Evolutionary conservation across 2,329 filamentous ascomycete genomes (phyloP).

Genomic region (Neopestalotiopsis sp.): DNA sequence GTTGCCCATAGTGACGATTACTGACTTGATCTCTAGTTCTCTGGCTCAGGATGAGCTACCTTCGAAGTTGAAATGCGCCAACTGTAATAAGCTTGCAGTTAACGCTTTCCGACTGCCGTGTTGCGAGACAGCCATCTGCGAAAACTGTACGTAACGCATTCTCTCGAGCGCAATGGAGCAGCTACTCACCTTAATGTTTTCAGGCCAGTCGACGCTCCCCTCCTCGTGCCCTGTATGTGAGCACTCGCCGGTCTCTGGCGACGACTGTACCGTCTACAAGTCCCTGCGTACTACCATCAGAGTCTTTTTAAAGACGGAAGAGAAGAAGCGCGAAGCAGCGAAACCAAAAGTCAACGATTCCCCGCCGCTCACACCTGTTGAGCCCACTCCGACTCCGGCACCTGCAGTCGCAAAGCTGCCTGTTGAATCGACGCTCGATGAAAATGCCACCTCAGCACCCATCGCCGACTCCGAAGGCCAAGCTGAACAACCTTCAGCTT

Average conservation of each 20-base stretch:
- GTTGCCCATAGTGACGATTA: slow-evolving; percentile 9
- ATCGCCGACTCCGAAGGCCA: neutral
- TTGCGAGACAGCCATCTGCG: slow-evolving; percentile 94
- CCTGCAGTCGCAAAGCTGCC: slow-evolving; percentile 35
- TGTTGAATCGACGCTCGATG: slow-evolving; percentile 25
- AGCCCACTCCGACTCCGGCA: slow-evolving; percentile 42
- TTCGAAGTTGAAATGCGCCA: slow-evolving; percentile 93
- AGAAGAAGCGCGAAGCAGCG: slow-evolving; percentile 81
- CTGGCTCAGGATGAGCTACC: slow-evolving; percentile 85
- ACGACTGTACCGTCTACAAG: slow-evolving; percentile 89
- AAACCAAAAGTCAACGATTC: slow-evolving; percentile 53
- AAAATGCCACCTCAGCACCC: slow-evolving; percentile 18
- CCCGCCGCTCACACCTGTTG: slow-evolving; percentile 46
- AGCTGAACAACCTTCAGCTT: slow-evolving; percentile 2
- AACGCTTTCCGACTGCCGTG: slow-evolving; percentile 92
- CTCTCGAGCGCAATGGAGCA: neutral
- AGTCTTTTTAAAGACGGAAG: slow-evolving; percentile 86
- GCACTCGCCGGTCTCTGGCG: slow-evolving; percentile 84
- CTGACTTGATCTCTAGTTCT: slow-evolving; percentile 57
- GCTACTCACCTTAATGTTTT: neutral
- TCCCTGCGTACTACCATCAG: slow-evolving; percentile 89
- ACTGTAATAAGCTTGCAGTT: slow-evolving; percentile 87
- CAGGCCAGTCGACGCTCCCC: slow-evolving; percentile 77
- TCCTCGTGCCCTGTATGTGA: slow-evolving; percentile 91
- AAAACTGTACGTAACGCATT: slow-evolving; percentile 68